Evolutionary conservation across 345 rosid species (phyloP).

Genomic region (Acer negundo): DNA sequence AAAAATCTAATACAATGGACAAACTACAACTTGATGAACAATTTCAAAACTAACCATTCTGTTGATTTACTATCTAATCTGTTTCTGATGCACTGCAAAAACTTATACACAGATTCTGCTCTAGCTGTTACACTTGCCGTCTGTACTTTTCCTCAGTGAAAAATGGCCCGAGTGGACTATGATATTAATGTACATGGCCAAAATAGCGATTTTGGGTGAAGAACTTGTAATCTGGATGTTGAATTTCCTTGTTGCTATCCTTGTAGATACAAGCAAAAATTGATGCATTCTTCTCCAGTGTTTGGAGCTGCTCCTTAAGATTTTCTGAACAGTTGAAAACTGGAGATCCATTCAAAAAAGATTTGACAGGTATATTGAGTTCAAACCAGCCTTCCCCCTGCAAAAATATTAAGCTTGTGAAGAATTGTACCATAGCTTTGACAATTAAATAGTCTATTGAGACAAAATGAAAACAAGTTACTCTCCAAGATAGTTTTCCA

Average conservation of each 20-base stretch:
- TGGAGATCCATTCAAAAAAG: neutral
- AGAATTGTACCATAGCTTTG: neutral
- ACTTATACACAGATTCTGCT: neutral
- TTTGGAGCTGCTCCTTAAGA: constrained; percentile 19
- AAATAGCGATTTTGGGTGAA: constrained; percentile 16
- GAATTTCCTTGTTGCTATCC: constrained; percentile 13
- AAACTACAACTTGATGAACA: neutral
- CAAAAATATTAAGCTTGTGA: constrained; percentile 12
- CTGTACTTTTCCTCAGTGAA: neutral
- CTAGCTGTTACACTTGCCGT: neutral
- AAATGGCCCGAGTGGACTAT: neutral
- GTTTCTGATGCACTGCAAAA: neutral
- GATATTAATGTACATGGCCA: neutral
- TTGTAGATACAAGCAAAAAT: constrained; percentile 23
- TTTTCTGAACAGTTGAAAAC: neutral
- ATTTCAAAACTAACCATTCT: neutral
- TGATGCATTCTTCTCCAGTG: constrained; percentile 23
- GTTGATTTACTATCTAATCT: neutral
- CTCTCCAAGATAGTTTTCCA: neutral
- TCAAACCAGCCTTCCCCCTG: constrained; percentile 38
- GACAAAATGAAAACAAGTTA: neutral
- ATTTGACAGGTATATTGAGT: constrained; percentile 1
- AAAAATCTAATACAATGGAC: neutral
- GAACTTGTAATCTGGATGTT: constrained; percentile 26
- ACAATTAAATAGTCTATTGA: neutral